These are phyloP conservation scores for Vachellia pachyceras DNA, from an alignment of 306 rosid genomes.

Conservation along the genomic window DNA sequence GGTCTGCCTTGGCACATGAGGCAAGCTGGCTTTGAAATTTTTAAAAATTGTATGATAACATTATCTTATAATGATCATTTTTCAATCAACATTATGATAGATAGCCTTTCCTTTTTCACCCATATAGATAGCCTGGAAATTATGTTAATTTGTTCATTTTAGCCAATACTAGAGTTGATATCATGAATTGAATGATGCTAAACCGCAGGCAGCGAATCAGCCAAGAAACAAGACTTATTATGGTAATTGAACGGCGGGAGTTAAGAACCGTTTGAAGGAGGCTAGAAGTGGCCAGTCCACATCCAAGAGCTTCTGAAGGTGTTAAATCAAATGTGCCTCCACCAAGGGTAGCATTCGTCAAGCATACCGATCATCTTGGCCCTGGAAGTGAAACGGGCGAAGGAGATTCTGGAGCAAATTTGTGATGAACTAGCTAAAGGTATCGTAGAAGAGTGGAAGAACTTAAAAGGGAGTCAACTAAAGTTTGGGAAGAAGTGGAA, in stretches of 20 bases:
- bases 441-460: conserved; percentile 92
- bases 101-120: background rate
- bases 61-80: too few relatives aligned
- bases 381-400: conserved; percentile 77
- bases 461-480: conserved; percentile 72
- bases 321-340: conserved; percentile 63
- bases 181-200: conserved; percentile 33
- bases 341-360: conserved; percentile 60
- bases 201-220: conserved; percentile 56
- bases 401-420: conserved; percentile 79
- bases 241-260: conserved; percentile 45
- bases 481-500: conserved; percentile 81
- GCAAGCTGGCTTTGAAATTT: conserved; percentile 16
- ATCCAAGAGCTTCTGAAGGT: conserved; percentile 80
- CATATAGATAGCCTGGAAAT: background rate
- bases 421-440: conserved; percentile 85
- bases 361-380: conserved; percentile 64
- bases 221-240: conserved; percentile 42
- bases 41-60: background rate
- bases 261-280: conserved; percentile 69
- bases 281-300: conserved; percentile 72
- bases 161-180: background rate
- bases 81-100: background rate
- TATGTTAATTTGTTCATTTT: background rate
- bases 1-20: conserved; percentile 31